These are phyloP conservation scores for Pterocarpus macrocarpus DNA, from an alignment of 306 rosid species.

Conservation along the genomic window DNA sequence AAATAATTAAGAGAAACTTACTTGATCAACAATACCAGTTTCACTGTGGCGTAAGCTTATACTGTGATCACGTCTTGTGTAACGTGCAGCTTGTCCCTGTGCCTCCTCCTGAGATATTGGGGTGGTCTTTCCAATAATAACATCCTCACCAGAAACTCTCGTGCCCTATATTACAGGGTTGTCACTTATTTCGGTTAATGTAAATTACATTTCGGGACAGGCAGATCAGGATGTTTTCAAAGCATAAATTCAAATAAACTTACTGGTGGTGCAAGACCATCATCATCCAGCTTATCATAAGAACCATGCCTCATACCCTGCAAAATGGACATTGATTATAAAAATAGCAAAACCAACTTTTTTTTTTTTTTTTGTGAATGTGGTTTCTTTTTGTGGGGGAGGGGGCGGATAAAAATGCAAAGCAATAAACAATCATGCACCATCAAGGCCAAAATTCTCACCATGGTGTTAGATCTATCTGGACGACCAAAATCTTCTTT, in stretches of 20 bases:
- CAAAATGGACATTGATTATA: slow-evolving; percentile 42
- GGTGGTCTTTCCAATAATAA: slow-evolving; percentile 96
- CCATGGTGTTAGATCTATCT: slow-evolving; percentile 95
- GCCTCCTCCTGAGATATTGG: slow-evolving; percentile 92
- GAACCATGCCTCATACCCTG: slow-evolving; percentile 99
- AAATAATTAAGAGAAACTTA: slow-evolving; percentile 49
- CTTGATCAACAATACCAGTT: slow-evolving; percentile 99
- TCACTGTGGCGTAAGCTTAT: slow-evolving; percentile 98
- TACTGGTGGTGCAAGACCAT: slow-evolving; percentile 99
- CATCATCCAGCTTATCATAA: slow-evolving; percentile 96
- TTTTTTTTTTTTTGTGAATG: not conserved
- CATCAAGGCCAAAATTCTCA: slow-evolving; percentile 43
- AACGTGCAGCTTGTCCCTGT: slow-evolving; percentile 85
- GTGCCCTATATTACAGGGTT: slow-evolving; percentile 72
- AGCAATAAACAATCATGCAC: slow-evolving; percentile 7
- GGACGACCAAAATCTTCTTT: slow-evolving; percentile 99
- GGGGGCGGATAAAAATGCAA: not conserved
- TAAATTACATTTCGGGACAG: slow-evolving; percentile 21
- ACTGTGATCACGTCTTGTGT: slow-evolving; percentile 94
- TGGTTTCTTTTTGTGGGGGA: too few species aligned
- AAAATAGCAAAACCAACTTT: slow-evolving; percentile 10
- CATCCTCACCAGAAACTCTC: slow-evolving; percentile 98
- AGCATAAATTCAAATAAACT: slow-evolving; percentile 46
- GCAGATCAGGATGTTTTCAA: slow-evolving; percentile 7
- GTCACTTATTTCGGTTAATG: slow-evolving; percentile 33